Evolutionary conservation across 2,329 filamentous ascomycete species (phyloP), one percentile per base, ranked within the genome.

Genomic region (Fusarium equiseti): DNA sequence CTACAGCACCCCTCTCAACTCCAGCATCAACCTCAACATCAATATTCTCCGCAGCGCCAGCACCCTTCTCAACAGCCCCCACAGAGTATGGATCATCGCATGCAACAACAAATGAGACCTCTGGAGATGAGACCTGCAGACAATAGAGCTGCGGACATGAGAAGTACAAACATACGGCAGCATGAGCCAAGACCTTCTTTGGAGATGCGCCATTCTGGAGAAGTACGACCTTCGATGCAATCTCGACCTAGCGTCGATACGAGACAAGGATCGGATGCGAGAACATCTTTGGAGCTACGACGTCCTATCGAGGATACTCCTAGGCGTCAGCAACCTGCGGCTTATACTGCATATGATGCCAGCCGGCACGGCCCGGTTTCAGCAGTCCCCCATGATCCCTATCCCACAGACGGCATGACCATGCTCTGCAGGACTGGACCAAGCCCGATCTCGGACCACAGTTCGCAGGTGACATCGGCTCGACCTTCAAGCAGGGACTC

Each of bases 371-470:
- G 86, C 5, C 86, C 90, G 26, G 88, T 93, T 64, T 85, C 90
- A 6, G 82, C 89, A 16, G 88, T 97, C 5, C 94, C 95, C 16
- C 94, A 98, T 75, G 97, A 98, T 74, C 94, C 96, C 12, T 98
- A 98, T 78, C 95, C 95, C 0, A 89, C 92, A 79, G 95, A 98
- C 78, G 95, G 95, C 7, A 98, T 98, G 94, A 98, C 95, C 0
- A 97, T 98, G 89, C 91, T 98, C 68, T 98, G 95, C 81, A 90
- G 94, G 64, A 90, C 92, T 42, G 92, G 90, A 8, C 88, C 92
- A 46, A 92, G 90, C 6, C 88, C 91, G 42, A 76, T 78, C 18
- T 81, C 88, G 82, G 80, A 94, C 86, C 81, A 79, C 38, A 81
- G 81, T 66, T 83, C 83, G 7, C 80, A 84, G 27, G 76, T 83